A percentile compares a stretch with the other conserved stretches of the same genome.
Conservation (phyloP, 805 yeast species). For the Ogataea ganodermae region DNA sequence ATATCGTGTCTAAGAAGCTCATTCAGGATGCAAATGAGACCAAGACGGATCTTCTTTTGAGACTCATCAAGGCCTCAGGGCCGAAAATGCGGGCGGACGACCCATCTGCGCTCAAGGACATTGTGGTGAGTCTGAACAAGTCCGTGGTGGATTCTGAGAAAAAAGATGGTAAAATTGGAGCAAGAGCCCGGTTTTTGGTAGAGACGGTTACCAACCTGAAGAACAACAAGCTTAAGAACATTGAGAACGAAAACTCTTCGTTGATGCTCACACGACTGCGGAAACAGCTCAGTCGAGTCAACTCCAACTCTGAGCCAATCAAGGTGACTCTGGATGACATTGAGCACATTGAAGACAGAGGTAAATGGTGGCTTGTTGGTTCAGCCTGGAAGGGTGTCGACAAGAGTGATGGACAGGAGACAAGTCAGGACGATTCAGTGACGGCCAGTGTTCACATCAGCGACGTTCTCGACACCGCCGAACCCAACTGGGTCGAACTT, state of each 20-base stretch:
- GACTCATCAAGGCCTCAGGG: conserved; percentile 76
- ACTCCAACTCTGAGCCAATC: conserved; percentile 65
- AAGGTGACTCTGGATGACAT: conserved; percentile 86
- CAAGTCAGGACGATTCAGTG: conserved; percentile 15
- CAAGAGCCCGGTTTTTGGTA: conserved; percentile 79
- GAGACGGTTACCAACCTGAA: conserved; percentile 86
- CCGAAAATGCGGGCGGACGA: conserved; percentile 87
- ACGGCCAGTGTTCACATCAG: conserved; percentile 36
- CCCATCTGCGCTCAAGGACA: conserved; percentile 80
- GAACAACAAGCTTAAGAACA: conserved; percentile 70
- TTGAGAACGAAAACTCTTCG: conserved; percentile 52
- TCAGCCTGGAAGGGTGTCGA: conserved; percentile 87
- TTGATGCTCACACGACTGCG: conserved; percentile 59
- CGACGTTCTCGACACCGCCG: conserved; percentile 65
- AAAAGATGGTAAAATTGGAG: conserved; percentile 37
- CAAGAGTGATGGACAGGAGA: conserved; percentile 42
- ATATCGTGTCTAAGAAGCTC: conserved; percentile 53
- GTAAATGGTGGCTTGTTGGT: conserved; percentile 99
- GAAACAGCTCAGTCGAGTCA: conserved; percentile 60
- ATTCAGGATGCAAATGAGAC: conserved; percentile 54
- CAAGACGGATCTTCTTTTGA: conserved; percentile 75
- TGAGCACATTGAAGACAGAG: conserved; percentile 69
- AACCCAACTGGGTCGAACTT: conserved; percentile 85
- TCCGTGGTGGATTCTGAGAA: conserved; percentile 42
- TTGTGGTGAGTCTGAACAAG: conserved; percentile 59